Evolutionary conservation across 805 yeast genomes (phyloP), one percentile per base, ranked within the genome.

Genomic region (Ogataea trehaloabstinens): DNA sequence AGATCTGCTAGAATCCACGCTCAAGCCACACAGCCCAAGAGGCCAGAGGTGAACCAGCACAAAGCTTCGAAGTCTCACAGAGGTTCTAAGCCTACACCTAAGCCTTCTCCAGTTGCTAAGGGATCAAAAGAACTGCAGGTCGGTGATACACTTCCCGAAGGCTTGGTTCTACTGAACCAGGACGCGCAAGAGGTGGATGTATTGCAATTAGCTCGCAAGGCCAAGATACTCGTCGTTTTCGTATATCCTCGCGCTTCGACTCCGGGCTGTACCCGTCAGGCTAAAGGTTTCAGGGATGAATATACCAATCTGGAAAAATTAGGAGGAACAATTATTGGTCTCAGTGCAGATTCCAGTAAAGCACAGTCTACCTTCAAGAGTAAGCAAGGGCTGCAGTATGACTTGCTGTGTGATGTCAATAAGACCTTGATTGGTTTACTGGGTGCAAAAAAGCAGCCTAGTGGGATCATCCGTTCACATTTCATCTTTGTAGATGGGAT

Each of bases 211-310:
- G 60, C 65, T 0, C 49, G 51, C 8, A 35, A 49, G 5, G 42
- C 74, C 25, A 61, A 67, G 15, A 63, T 78, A 11, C 70, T 80
- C 20, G 67, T 80, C 16, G 66, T 78, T 19, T 78, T 82, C 62
- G 85, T 95, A 15, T 91, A 90, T 58, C 98, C 98, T 38, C 82
- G 74, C 56, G 98, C 98, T 0, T 79, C 84, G 19, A 91, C 98
- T 0, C 96, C 96, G 1, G 99, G 99, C 3, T 93, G 99, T 63
- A 91, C 99, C 1, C 76, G 88, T 52, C 99, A 91, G 65, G 97
- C 90, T 2, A 76, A 85, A 58, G 96, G 96, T 0, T 93, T 84
- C 60, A 80, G 93, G 52, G 81, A 77, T 48, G 77, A 77, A 51
- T 81, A 66, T 58, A 68, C 71, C 2, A 67, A 72, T 29, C 73